phyloP scores from a whole-genome alignment of 208 protist genomes.

The Acanthamoeba pearcei region DNA sequence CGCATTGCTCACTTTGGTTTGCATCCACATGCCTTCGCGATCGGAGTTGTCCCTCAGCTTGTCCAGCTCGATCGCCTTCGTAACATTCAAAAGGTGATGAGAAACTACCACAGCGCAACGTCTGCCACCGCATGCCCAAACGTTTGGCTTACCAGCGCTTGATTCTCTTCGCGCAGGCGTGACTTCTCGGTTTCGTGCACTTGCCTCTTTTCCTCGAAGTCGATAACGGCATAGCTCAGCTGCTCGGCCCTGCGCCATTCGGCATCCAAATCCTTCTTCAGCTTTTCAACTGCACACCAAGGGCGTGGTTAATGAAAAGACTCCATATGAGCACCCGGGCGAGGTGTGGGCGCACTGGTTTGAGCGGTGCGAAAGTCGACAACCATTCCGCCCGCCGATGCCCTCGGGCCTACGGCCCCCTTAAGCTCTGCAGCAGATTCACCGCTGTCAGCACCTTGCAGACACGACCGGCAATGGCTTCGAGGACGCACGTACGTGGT shows the following conservation, averaged over 20 bases:
- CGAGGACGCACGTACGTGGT: too few relatives aligned
- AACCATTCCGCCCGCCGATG: neutral
- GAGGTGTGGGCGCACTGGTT: neutral
- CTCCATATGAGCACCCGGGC: too few relatives aligned
- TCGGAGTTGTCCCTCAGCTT: neutral
- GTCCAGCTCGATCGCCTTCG: neutral
- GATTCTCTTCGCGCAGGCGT: neutral
- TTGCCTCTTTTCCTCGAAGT: neutral
- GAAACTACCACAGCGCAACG: neutral
- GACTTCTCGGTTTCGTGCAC: neutral
- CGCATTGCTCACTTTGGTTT: neutral
- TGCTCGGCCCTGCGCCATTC: neutral
- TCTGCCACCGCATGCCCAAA: too few relatives aligned
- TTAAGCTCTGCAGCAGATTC: neutral
- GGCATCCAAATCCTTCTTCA: neutral
- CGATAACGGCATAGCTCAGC: neutral
- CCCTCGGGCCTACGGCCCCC: neutral
- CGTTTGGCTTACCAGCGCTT: neutral
- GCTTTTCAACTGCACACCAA: neutral
- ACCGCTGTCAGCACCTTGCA: too few relatives aligned
- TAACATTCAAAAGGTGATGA: neutral
- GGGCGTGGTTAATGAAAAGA: too few relatives aligned
- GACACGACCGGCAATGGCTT: too few relatives aligned
- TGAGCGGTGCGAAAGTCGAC: neutral
- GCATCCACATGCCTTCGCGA: neutral